A percentile compares a stretch with the other conserved stretches of the same genome.
These are phyloP conservation scores for Neofusicoccum umdonicola DNA, from an alignment of 2,329 filamentous ascomycete genomes.

Conservation along the genomic window DNA sequence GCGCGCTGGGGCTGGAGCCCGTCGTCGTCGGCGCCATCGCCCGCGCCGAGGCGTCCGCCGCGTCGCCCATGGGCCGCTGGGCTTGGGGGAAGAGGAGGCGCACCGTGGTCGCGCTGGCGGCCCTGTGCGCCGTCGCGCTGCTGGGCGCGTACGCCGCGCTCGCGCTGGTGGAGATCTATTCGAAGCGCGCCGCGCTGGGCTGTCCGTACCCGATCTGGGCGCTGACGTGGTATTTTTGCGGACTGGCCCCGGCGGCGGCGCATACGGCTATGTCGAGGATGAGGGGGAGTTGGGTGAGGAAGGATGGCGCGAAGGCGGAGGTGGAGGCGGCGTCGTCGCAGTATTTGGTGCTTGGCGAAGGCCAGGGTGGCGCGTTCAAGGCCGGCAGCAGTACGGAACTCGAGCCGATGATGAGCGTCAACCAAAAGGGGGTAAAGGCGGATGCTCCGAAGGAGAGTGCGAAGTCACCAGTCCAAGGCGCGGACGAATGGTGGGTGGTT, in stretches of 20 bases:
- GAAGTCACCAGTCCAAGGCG: slow-evolving; percentile 26
- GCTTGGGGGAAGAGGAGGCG: slow-evolving; percentile 13
- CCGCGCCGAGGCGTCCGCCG: background rate
- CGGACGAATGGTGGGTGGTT: slow-evolving; percentile 29
- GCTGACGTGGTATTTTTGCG: slow-evolving; percentile 27
- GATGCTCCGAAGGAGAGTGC: background rate
- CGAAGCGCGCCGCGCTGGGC: slow-evolving; percentile 32
- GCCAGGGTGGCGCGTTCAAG: too few relatives aligned
- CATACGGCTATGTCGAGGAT: too few relatives aligned
- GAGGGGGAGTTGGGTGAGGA: too few relatives aligned
- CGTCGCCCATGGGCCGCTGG: slow-evolving; percentile 18
- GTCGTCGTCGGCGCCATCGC: slow-evolving; percentile 2
- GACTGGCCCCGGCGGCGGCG: slow-evolving; percentile 24
- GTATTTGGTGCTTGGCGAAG: too few relatives aligned
- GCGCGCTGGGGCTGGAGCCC: slow-evolving; percentile 27
- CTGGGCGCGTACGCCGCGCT: slow-evolving; percentile 23
- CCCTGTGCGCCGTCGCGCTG: slow-evolving; percentile 1
- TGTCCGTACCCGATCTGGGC: slow-evolving; percentile 30
- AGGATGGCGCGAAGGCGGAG: too few relatives aligned
- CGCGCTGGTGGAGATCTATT: slow-evolving; percentile 29
- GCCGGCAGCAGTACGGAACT: too few relatives aligned
- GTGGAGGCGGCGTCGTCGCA: too few relatives aligned
- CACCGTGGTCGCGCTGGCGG: background rate
- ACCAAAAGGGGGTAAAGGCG: too few relatives aligned
- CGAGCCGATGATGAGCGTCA: too few relatives aligned